Conservation (phyloP, 2,329 filamentous ascomycete species). For the Phialophora macrospora region DNA sequence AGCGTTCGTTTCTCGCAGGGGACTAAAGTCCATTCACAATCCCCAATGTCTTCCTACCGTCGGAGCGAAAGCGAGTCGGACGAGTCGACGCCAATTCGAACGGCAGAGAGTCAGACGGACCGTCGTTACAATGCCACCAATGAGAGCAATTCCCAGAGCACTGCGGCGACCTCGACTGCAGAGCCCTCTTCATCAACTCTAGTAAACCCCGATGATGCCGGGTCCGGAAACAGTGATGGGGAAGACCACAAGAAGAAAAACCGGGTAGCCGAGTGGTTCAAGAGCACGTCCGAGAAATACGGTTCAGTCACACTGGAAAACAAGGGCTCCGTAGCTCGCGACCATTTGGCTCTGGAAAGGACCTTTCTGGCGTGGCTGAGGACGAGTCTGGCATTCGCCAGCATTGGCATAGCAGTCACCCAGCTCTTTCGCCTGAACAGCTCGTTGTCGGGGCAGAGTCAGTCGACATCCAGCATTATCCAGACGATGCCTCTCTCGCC, state of each 20-base stretch:
- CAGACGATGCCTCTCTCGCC: constrained; percentile 34
- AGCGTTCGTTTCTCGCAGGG: constrained; percentile 37
- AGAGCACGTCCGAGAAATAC: constrained; percentile 60
- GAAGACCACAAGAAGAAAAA: constrained; percentile 31
- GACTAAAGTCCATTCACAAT: constrained; percentile 26
- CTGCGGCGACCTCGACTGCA: not conserved
- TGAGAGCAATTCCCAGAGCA: constrained; percentile 8
- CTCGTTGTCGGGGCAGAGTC: constrained; percentile 40
- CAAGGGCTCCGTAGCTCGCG: constrained; percentile 68
- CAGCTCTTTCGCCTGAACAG: constrained; percentile 70
- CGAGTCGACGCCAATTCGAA: constrained; percentile 37
- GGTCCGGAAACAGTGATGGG: constrained; percentile 14
- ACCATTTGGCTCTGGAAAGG: constrained; percentile 68
- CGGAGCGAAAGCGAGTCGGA: constrained; percentile 28
- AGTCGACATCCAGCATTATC: constrained; percentile 22
- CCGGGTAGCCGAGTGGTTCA: constrained; percentile 50
- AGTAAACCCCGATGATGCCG: not conserved
- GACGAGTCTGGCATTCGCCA: constrained; percentile 68
- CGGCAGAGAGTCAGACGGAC: constrained; percentile 29
- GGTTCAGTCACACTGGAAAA: constrained; percentile 68
- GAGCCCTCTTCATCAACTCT: constrained; percentile 8
- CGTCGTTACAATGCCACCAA: constrained; percentile 35
- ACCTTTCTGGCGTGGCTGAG: constrained; percentile 73
- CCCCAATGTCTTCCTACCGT: constrained; percentile 33
- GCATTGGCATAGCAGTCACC: constrained; percentile 68